Base-by-base conservation (phyloP, 208 protist genomes). In the Crithidia acanthocephali region DNA sequence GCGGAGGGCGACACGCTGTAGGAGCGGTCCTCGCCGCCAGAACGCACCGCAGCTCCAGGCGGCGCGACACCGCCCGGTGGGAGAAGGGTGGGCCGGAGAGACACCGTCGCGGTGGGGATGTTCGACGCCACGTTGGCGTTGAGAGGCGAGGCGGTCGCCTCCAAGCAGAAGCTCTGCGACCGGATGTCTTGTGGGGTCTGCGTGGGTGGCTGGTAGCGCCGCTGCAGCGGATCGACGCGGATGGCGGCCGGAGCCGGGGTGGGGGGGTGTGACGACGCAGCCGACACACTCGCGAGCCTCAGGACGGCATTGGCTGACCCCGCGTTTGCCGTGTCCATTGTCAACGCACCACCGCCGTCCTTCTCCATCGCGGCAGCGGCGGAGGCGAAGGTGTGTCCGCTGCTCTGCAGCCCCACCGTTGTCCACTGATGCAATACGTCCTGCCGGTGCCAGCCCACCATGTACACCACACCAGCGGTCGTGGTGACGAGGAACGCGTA, bases 401-500 rank as follows among this genome's bases (percentile, higher is more conserved):
- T 35, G 35, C 51, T 61, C 51, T 77, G 77, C 37, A 87, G 63
- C 11, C 67, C 64, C 4, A 63, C 65, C 15, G 68, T 80, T n/a
- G 67, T 88, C 79, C 77, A 89, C 15, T 72, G 74, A 40, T 90
- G 83, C 47, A 93, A 63, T 30, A 93, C 47, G 27, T 66, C 62
- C 33, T 87, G 72, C 23, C 57, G 40, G 40, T 68, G 71, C 88
- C 88, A 93, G 50, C 85, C 85, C 30, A 93, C 56, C 13, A 90
- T 78, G 55, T 84, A 87, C 28, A 91, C 81, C 35, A 84, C 74
- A 44, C 88, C 88, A 2, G 84, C 71, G 0, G 83, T 90, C 15
- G 88, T 93, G 45, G 79, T 84, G 28, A 88, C 83, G 0, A 91
- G 64, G 44, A 93, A 90, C 23, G 80, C 77, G 44, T 85, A 72